Evolutionary conservation across 1,284 basidiomycete genomes (phyloP), one percentile per base, ranked within the genome.

Genomic region (Trametes hirsuta): DNA sequence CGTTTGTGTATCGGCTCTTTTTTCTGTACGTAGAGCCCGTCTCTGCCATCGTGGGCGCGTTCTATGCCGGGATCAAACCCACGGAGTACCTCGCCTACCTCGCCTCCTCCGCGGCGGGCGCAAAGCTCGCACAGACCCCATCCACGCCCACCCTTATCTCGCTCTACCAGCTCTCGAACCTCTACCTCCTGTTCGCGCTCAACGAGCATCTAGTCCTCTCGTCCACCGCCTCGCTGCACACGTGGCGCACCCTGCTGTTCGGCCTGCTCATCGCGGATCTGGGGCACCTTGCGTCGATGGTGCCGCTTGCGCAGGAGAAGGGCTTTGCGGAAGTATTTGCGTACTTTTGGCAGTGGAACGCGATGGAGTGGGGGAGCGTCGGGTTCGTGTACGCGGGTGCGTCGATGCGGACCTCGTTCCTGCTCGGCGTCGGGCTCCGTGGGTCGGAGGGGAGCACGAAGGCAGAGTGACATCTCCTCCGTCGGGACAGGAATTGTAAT

Each of bases 311-410:
- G 30, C 58, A 55, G n/a, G 76, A 76, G 45, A 75, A 78, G 51
- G 69, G 70, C 0, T 79, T 76, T 55, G 78, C 75, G 74, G 71
- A 70, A 22, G 72, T 81, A 35, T 71, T 68, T 45, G 18, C 63
- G 50, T 57, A 62, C 35, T 64, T 64, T 9, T 75, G 74, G 76
- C 74, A 72, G 36, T 83, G 81, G 81, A 81, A 81, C 64, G 80
- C 80, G 57, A 82, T 83, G 81, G 72, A 75, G 41, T 83, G 79
- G 80, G 81, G 82, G 0, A 82, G 80, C 46, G 76, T 83, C n/a
- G 81, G 80, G 14, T 83, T 83, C 51, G 82, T 83, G 6, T 83
- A 83, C 59, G 51, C 73, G 22, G 82, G 81, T 3, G 81, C 80
- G 34, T 67, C 68, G 24, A 75, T 77, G 73, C 69, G 79, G 53